These are phyloP conservation scores for Mortierella claussenii DNA, from an alignment of 192 early-diverging fungal species.

Conservation along the genomic window DNA sequence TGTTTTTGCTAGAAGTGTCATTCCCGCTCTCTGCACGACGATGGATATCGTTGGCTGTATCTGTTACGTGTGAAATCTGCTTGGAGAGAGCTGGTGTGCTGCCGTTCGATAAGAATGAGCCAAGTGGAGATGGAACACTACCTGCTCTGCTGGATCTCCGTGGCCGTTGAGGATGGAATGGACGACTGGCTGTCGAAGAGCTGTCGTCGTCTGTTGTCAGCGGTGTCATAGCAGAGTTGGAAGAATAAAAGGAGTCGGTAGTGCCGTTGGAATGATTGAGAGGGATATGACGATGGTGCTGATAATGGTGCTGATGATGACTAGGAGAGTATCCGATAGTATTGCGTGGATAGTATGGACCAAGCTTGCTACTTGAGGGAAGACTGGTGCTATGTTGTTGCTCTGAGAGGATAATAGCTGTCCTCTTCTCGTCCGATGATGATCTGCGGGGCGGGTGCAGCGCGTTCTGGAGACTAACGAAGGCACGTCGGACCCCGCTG, in stretches of 20 bases:
- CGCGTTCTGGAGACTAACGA: slow-evolving; percentile 32
- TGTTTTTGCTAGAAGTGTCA: neutral
- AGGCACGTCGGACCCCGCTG: slow-evolving; percentile 30
- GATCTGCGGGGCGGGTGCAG: slow-evolving; percentile 21
- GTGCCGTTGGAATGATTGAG: slow-evolving; percentile 30
- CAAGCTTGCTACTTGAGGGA: neutral
- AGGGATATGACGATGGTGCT: slow-evolving; percentile 1
- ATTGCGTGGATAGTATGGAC: neutral
- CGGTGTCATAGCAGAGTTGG: slow-evolving; percentile 20
- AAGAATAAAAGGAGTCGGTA: slow-evolving; percentile 29
- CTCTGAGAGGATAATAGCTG: neutral
- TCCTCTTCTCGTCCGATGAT: slow-evolving; percentile 1
- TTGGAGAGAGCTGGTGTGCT: neutral
- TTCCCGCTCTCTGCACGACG: neutral
- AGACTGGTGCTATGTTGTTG: neutral
- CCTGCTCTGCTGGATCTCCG: slow-evolving; percentile 24
- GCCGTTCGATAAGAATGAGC: slow-evolving; percentile 6
- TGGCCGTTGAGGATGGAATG: slow-evolving; percentile 9
- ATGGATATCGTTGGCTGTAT: neutral
- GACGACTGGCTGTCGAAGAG: slow-evolving; percentile 17
- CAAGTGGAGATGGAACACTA: slow-evolving; percentile 24
- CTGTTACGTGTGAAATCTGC: slow-evolving; percentile 4
- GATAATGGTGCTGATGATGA: slow-evolving; percentile 5
- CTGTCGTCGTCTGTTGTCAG: slow-evolving; percentile 39
- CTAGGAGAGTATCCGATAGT: neutral